A percentile compares a stretch with the other conserved stretches of the same genome.
phyloP scores from a whole-genome alignment of 2,329 filamentous ascomycete genomes.

The Colletotrichum incanum region DNA sequence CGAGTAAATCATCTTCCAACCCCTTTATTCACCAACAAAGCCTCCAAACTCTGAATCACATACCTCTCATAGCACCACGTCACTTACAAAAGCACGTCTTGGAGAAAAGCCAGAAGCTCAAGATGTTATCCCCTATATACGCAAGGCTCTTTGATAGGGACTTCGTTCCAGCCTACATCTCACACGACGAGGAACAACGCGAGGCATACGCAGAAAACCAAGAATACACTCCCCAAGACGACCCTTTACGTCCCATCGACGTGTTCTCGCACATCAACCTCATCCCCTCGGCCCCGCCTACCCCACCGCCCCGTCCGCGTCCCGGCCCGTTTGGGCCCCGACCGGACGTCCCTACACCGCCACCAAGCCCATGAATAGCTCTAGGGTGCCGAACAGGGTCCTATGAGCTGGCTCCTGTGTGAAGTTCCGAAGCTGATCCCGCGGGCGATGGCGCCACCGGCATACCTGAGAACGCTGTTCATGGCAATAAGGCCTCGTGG shows the following conservation, averaged over 20 bases:
- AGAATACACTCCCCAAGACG: not conserved
- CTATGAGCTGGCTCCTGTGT: too few relatives aligned
- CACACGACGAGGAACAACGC: not conserved
- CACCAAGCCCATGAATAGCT: conserved; percentile 1
- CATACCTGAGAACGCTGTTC: not conserved
- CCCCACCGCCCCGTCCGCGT: conserved; percentile 9
- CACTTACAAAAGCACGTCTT: not conserved
- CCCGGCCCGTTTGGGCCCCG: conserved; percentile 4
- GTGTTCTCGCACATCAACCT: not conserved
- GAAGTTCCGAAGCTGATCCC: not conserved
- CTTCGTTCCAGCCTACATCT: not conserved
- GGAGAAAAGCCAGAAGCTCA: not conserved
- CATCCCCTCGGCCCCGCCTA: conserved; percentile 18
- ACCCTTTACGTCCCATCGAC: not conserved
- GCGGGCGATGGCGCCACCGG: too few relatives aligned
- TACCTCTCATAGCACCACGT: not conserved
- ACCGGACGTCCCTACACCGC: conserved; percentile 19
- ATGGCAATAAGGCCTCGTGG: not conserved
- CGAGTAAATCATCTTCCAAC: not conserved
- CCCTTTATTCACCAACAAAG: not conserved
- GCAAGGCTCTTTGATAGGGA: conserved; percentile 1
- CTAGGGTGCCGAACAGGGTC: too few relatives aligned
- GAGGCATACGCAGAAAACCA: not conserved
- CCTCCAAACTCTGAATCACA: not conserved
- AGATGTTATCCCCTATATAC: conserved; percentile 16